A percentile compares a stretch with the other conserved stretches of the same genome.
These are phyloP conservation scores for Ophiostoma ulmi DNA, from an alignment of 2,329 filamentous ascomycete species.

Conservation along the genomic window DNA sequence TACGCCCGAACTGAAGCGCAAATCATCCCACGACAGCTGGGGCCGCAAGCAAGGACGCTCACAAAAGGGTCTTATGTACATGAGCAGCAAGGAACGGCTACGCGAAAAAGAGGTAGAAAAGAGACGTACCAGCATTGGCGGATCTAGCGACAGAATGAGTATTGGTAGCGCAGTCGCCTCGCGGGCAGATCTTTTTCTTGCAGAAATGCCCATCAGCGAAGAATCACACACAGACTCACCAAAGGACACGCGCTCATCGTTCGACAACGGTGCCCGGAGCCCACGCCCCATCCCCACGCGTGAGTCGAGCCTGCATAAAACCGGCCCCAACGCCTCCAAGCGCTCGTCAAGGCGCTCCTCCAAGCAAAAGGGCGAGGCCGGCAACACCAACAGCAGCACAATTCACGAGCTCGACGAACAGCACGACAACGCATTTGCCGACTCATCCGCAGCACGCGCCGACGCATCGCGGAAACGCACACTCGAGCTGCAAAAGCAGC, in stretches of 20 bases:
- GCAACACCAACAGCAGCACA: conserved; percentile 35
- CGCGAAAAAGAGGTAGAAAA: conserved; percentile 58
- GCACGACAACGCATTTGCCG: neutral
- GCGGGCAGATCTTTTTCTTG: conserved; percentile 46
- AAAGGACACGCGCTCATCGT: conserved; percentile 31
- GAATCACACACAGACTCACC: conserved; percentile 41
- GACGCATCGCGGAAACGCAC: conserved; percentile 4
- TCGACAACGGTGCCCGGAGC: conserved; percentile 32
- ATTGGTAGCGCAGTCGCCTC: conserved; percentile 33
- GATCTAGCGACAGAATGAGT: conserved; percentile 36
- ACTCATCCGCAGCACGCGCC: conserved; percentile 2
- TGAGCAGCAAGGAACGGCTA: conserved; percentile 65
- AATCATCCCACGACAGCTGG: conserved; percentile 59
- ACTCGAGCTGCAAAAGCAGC: conserved; percentile 14
- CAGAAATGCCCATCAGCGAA: conserved; percentile 52
- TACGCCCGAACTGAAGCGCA: conserved; percentile 46
- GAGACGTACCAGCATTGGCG: conserved; percentile 47
- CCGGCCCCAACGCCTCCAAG: conserved; percentile 46
- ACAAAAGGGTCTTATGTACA: conserved; percentile 62
- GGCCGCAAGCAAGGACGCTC: conserved; percentile 51
- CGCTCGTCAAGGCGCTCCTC: conserved; percentile 48
- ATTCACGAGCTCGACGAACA: conserved; percentile 33
- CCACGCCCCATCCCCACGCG: conserved; percentile 58
- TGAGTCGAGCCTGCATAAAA: conserved; percentile 63
- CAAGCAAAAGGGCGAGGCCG: conserved; percentile 46